Base-by-base conservation (phyloP, 192 early-diverging fungal genomes). In the Bifiguratus adelaidae region DNA sequence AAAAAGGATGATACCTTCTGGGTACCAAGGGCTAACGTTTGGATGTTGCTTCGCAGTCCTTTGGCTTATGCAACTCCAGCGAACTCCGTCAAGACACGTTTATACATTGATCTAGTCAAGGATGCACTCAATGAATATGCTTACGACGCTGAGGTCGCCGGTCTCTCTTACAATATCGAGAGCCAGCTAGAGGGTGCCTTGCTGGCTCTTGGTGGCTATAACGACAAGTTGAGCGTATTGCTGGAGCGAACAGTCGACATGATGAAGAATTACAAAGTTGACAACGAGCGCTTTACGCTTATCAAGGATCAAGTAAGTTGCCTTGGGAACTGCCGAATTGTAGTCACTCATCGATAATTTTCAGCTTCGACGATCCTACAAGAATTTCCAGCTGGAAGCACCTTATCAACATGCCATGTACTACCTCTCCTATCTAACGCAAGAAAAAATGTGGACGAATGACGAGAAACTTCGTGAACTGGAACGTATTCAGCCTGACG, bases 1-100 rank as follows among this genome's bases (percentile, higher is more conserved):
- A 93, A 95, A 60, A 87, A 86, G 49, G 95, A 98, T 65, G 89
- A 95, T 58, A 85, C 74, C 2, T 98, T 91, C 51, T 84, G 79
- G 72, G 74, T 92, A 15, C 95, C 95, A 26, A 88, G 92, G 49
- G 87, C 84, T 44, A 80, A 83, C 48, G 64, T 88, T 38, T 81
- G 72, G 47, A 75, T 96, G 33, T 60, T 71, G 35, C 69, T 82
- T 38, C 67, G 69, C 38, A 87, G 76, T 12, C 92, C 88, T n/a
- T 53, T 83, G 12, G 73, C 80, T 0, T 87, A 94, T 60, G 71
- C 78, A 18, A 80, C 79, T 16, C 88, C 88, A 11, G 60, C 69
- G 33, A 77, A 77, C 46, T 84, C 76, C 48, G 81, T 90, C 25
- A 71, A 74, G 48, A 72, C 72, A 26, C 52, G 58, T 50, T 53